These are phyloP conservation scores for Lanzia echinophila DNA, from an alignment of 2,329 filamentous ascomycete species.

Conservation along the genomic window DNA sequence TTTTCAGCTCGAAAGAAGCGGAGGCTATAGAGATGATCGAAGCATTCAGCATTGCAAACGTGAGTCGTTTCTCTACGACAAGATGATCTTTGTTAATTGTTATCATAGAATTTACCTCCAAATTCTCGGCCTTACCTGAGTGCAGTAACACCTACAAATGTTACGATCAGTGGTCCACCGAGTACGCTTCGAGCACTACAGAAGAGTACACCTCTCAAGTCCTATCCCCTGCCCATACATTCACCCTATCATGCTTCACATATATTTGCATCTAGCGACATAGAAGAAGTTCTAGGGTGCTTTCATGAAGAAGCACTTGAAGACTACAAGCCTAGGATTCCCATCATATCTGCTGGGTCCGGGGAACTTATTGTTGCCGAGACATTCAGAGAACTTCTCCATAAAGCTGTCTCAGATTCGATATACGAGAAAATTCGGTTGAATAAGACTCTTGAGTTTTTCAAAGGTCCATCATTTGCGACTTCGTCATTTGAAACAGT, in stretches of 20 bases:
- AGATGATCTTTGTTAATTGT: background rate
- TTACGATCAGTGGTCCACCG: background rate
- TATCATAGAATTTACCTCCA: background rate
- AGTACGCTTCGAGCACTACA: background rate
- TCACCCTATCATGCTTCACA: constrained; percentile 28
- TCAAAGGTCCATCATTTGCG: background rate
- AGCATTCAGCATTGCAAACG: background rate
- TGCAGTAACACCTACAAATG: background rate
- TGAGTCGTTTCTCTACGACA: background rate
- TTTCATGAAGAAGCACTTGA: background rate
- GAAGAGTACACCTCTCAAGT: background rate
- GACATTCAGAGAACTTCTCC: background rate
- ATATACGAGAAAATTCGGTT: background rate
- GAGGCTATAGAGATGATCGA: background rate
- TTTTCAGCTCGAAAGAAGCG: background rate
- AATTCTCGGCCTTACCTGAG: background rate
- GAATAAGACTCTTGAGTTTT: background rate
- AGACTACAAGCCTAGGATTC: background rate
- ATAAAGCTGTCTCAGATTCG: background rate
- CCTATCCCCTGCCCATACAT: constrained; percentile 14
- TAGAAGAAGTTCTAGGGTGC: constrained; percentile 12
- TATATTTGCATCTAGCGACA: constrained; percentile 20
- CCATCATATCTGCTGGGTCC: background rate
- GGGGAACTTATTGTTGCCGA: background rate
- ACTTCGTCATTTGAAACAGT: background rate